Percentiles rank a stretch among this genome's conserved stretches.
These are phyloP conservation scores for Amniculicola lignicola DNA, from an alignment of 495 filamentous ascomycete genomes.

Conservation along the genomic window DNA sequence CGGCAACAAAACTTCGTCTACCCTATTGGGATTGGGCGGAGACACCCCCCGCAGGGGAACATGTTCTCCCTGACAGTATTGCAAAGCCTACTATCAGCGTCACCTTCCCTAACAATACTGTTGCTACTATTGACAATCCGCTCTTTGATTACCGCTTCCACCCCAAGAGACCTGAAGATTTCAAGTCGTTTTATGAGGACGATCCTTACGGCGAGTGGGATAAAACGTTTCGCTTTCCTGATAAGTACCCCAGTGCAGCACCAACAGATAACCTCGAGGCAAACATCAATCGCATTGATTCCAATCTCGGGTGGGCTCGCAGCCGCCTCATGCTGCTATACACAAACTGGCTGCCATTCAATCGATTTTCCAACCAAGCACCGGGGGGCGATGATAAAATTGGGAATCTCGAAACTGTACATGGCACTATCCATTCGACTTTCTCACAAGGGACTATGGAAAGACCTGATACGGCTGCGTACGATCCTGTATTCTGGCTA, in stretches of 20 bases:
- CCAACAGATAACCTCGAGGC: background rate
- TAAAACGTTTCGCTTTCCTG: background rate
- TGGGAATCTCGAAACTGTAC: slow-evolving; percentile 11
- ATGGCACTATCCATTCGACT: background rate
- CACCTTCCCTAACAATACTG: slow-evolving; percentile 12
- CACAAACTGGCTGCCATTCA: background rate
- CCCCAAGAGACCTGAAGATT: slow-evolving; percentile 3
- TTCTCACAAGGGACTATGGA: slow-evolving; percentile 9
- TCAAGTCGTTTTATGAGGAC: background rate
- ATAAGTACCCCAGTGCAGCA: background rate
- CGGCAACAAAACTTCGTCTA: slow-evolving; percentile 3
- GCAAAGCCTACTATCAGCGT: background rate
- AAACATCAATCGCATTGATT: background rate
- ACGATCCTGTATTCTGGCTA: no score
- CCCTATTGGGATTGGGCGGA: slow-evolving; percentile 33
- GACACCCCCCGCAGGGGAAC: background rate
- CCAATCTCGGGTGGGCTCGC: background rate
- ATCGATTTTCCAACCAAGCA: slow-evolving; percentile 3
- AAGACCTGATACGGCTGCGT: background rate
- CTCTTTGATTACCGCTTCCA: slow-evolving; percentile 11
- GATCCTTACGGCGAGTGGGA: slow-evolving; percentile 8
- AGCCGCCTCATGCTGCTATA: background rate
- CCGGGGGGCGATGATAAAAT: background rate
- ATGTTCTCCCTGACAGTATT: slow-evolving; percentile 3
- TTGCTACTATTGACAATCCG: slow-evolving; percentile 4